Conservation (phyloP, 2,329 filamentous ascomycete genomes). For the Pseudogymnoascus sp. region DNA sequence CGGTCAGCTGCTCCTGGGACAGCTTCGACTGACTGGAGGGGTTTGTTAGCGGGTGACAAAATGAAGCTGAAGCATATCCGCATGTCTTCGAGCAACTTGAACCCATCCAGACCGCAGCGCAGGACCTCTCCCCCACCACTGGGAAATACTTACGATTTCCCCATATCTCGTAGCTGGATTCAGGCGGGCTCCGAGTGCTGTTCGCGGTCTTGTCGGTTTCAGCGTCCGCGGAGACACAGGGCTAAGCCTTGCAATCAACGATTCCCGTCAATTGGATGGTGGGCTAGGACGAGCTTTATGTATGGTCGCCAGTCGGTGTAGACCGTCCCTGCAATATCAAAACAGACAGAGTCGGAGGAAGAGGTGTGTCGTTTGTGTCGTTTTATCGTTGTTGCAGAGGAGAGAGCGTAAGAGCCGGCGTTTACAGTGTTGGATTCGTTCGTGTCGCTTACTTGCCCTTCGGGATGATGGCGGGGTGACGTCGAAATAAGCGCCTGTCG, state of each 20-base stretch:
- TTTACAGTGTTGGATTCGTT: neutral
- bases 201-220: neutral
- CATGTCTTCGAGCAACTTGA: neutral
- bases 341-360: neutral
- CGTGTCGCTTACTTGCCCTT: constrained; percentile 3
- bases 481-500: constrained; percentile 7
- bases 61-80: neutral
- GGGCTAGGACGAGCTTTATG: neutral
- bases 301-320: neutral
- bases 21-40: constrained; percentile 85
- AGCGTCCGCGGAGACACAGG: neutral
- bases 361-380: neutral
- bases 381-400: neutral
- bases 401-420: neutral
- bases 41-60: constrained; percentile 13
- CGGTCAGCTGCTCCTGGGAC: constrained; percentile 87
- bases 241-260: neutral
- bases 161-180: neutral
- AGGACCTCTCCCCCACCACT: neutral
- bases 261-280: neutral
- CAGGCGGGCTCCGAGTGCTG: neutral
- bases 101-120: neutral
- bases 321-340: neutral
- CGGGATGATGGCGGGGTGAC: constrained; percentile 4
- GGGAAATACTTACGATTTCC: neutral